Percentiles rank a stretch among this genome's conserved stretches.
Evolutionary conservation across 257 asterid genomes (phyloP).

Genomic region (Solanum arcanum): DNA sequence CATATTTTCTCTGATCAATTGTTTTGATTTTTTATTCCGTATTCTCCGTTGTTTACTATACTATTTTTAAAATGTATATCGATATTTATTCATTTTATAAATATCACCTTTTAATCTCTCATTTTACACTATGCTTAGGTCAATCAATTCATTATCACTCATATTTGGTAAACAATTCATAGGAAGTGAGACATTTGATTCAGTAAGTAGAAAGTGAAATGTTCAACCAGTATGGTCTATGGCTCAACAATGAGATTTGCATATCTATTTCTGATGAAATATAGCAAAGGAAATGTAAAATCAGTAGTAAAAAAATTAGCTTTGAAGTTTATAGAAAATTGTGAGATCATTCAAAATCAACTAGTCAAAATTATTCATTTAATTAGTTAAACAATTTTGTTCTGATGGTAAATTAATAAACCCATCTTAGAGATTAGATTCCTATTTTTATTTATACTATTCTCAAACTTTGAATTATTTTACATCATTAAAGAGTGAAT

Average conservation of each 20-base stretch:
- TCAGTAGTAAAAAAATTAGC: not conserved
- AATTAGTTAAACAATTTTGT: too few species aligned
- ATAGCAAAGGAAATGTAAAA: not conserved
- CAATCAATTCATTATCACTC: not conserved
- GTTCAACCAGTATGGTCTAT: not conserved
- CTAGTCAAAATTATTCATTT: too few species aligned
- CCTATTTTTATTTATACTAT: too few species aligned
- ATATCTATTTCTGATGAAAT: not conserved
- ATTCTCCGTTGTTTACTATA: too few species aligned
- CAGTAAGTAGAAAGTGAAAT: not conserved
- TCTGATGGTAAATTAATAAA: not conserved
- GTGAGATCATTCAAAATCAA: too few species aligned
- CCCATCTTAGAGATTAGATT: not conserved
- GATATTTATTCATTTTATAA: too few species aligned
- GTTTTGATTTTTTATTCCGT: too few species aligned
- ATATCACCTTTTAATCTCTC: too few species aligned
- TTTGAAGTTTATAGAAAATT: not conserved
- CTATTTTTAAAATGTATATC: too few species aligned
- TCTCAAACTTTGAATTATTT: too few species aligned
- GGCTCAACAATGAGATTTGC: not conserved
- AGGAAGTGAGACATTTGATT: not conserved
- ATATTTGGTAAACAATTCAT: not conserved
- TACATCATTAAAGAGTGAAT: too few species aligned
- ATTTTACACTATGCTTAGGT: not conserved
- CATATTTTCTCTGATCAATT: too few species aligned